Base-by-base conservation (phyloP, 2,329 filamentous ascomycete genomes). In the Ceratocystis alfenasii region DNA sequence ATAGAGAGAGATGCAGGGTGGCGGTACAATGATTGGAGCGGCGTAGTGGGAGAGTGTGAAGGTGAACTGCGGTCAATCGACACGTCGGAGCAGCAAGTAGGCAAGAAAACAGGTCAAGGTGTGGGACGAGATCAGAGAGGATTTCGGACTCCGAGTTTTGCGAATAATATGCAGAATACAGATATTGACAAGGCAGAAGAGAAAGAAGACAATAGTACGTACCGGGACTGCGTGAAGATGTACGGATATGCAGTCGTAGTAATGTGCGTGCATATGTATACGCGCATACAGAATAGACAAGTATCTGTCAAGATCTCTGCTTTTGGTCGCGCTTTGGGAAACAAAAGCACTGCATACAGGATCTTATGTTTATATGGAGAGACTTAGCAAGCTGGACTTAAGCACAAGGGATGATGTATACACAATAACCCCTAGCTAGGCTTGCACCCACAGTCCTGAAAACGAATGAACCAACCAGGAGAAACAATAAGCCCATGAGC, bases 401-500 rank as follows among this genome's bases (percentile, higher is more conserved):
- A 59, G 8, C 25, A 59, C 33, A 30, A 57, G 53, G 53, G 10
- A 57, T 36, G 55, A 20, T 59, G 55, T n/a, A 8, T 59, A n/a
- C 4, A 59, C 30, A 59, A 36, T 20, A 59, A 5, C 25, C 28
- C 17, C 28, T 17, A 36, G 36, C 12, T 33, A 36, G 17, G 12
- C 30, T 36, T 59, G 25, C 33, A 15, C n/a, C 17, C 55, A 30
- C 30, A 59, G 55, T 22, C 25, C 17, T 33, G 55, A 28, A 36
- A 59, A 36, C 55, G 55, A 59, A 59, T 59, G 55, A 59, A 33
- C 33, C 55, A 59, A 59, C 7, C 15, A n/a, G 17, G 17, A 59
- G 55, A 59, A 59, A 59, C 55, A 59, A 59, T 59, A 59, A 59
- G 55, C 28, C 55, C 30, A n/a, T n/a, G 33, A 5, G 7, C 55